Evolutionary conservation across 805 yeast species (phyloP).

Genomic region (Starmerella bombi): DNA sequence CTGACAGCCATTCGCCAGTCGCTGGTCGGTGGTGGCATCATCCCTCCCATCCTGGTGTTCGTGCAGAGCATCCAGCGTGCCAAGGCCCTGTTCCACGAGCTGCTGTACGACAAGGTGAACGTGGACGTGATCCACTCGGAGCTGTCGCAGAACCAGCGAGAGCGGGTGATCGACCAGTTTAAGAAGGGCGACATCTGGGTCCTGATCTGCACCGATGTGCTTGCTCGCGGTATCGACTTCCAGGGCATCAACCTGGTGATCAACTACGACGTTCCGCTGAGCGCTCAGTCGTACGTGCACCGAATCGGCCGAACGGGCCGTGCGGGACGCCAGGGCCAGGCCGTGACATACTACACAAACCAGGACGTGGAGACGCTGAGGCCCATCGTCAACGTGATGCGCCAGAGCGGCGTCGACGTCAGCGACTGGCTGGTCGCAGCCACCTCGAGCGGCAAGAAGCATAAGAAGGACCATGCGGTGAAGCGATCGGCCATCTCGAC

Average conservation of each 20-base stretch:
- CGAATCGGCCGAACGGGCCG: slow-evolving; percentile 98
- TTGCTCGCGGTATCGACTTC: slow-evolving; percentile 94
- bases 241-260: slow-evolving; percentile 89
- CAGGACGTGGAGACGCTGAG: slow-evolving; percentile 66
- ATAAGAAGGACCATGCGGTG: slow-evolving; percentile 21
- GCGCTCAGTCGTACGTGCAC: slow-evolving; percentile 91
- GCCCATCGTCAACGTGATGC: slow-evolving; percentile 87
- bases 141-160: slow-evolving; percentile 77
- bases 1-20: slow-evolving; percentile 79
- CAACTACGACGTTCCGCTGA: slow-evolving; percentile 90
- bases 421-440: slow-evolving; percentile 67
- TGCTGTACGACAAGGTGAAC: slow-evolving; percentile 78
- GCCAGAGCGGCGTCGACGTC: slow-evolving; percentile 61
- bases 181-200: slow-evolving; percentile 91
- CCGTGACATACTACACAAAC: slow-evolving; percentile 85
- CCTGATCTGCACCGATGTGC: slow-evolving; percentile 86
- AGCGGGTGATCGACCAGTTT: slow-evolving; percentile 68
- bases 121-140: slow-evolving; percentile 96
- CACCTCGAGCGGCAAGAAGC: slow-evolving; percentile 4
- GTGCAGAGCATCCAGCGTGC: slow-evolving; percentile 88
- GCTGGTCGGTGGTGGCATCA: slow-evolving; percentile 58
- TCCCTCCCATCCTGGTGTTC: slow-evolving; percentile 86
- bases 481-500: slow-evolving; percentile 72
- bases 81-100: slow-evolving; percentile 85
- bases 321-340: slow-evolving; percentile 75